Percentiles rank a stretch among this genome's conserved stretches.
These are phyloP conservation scores for Magnusiomyces sp. DNA, from an alignment of 1,139 yeast species.

Conservation along the genomic window DNA sequence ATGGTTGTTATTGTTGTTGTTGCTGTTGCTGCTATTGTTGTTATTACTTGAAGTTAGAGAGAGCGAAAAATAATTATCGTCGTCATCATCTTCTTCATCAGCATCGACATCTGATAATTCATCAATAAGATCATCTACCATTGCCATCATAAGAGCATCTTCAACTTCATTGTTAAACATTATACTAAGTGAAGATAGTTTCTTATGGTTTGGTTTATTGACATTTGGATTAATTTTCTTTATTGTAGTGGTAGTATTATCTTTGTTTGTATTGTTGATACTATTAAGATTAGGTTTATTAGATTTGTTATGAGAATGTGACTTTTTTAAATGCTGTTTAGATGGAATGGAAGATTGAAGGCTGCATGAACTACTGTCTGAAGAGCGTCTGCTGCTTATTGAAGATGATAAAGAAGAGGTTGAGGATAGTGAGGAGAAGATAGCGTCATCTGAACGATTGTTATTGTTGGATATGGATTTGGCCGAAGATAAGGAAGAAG, in stretches of 20 bases:
- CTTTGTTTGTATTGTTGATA: neutral
- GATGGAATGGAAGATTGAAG: neutral
- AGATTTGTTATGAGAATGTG: neutral
- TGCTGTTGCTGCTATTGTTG: neutral
- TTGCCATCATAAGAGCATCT: no score
- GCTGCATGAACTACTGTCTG: neutral
- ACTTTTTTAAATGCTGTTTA: no score
- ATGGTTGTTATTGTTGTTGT: neutral
- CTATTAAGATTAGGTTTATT: neutral
- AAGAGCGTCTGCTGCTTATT: slow-evolving; percentile 3
- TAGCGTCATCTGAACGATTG: no score
- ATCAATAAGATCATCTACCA: no score
- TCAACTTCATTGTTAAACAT: no score
- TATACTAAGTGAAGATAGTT: no score
- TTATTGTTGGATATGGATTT: neutral
- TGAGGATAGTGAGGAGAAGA: neutral
- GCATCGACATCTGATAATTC: slow-evolving; percentile 10
- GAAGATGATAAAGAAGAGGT: slow-evolving; percentile 3
- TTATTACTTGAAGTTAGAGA: no score
- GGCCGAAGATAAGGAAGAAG: neutral
- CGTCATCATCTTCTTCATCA: slow-evolving; percentile 7
- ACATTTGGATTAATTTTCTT: no score
- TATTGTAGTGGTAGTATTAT: neutral
- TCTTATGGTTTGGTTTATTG: no score
- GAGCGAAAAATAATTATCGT: slow-evolving; percentile 1